Percentiles rank a stretch among this genome's conserved stretches.
Conservation (phyloP, 257 asterid species). For the Solanum chmielewskii region DNA sequence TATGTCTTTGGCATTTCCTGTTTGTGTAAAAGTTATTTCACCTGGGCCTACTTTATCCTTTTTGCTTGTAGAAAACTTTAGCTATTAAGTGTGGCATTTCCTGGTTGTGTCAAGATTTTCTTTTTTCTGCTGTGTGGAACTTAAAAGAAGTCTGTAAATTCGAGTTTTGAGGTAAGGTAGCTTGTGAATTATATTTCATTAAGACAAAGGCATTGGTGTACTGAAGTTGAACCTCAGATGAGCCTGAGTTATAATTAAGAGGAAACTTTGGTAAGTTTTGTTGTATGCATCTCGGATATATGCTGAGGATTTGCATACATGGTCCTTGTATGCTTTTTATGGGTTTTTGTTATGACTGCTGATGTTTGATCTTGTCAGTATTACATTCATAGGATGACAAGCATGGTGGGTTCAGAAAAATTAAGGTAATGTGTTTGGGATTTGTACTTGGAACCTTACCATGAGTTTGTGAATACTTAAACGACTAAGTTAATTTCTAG, state of each 20-base stretch:
- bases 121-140: neutral
- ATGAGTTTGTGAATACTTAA: too few relatives aligned
- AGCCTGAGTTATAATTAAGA: neutral
- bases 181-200: neutral
- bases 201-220: neutral
- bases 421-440: neutral
- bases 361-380: neutral
- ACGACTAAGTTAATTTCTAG: neutral
- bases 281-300: neutral
- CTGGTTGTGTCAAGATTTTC: slow-evolving; percentile 2
- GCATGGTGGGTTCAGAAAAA: neutral
- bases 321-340: neutral
- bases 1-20: neutral
- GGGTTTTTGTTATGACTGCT: neutral
- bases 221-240: neutral
- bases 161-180: neutral
- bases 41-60: neutral
- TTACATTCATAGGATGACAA: neutral
- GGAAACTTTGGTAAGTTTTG: neutral
- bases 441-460: neutral
- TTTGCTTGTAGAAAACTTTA: neutral
- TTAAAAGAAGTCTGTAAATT: slow-evolving; percentile 4
- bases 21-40: neutral
- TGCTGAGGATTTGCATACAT: neutral
- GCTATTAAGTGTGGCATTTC: neutral